Evolutionary conservation across 1,139 yeast species (phyloP).

Genomic region (Blastobotrys indianensis): DNA sequence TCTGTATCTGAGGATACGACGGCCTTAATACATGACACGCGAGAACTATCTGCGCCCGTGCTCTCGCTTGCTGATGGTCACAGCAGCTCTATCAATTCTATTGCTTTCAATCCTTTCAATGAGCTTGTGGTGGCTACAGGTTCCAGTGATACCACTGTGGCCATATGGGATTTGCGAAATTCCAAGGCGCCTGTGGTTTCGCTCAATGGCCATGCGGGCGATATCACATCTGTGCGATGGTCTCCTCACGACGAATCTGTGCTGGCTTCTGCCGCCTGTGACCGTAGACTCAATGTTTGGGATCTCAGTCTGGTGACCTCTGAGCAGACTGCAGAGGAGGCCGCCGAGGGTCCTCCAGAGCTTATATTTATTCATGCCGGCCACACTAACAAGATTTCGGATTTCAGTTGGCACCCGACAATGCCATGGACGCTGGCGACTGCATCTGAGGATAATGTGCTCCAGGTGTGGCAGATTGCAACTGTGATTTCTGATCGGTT

Average conservation of each 20-base stretch:
- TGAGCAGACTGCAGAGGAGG: conserved; percentile 39
- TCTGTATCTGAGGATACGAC: conserved; percentile 70
- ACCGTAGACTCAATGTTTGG: conserved; percentile 69
- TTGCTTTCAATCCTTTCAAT: conserved; percentile 57
- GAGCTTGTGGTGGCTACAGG: conserved; percentile 61
- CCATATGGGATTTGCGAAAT: conserved; percentile 64
- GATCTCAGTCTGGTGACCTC: conserved; percentile 47
- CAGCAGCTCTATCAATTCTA: conserved; percentile 51
- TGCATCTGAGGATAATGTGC: conserved; percentile 83
- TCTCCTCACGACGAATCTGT: conserved; percentile 58
- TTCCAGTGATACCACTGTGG: conserved; percentile 52
- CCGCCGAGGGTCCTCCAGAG: conserved; percentile 41
- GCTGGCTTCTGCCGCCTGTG: conserved; percentile 69
- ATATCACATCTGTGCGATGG: conserved; percentile 74
- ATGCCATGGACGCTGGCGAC: conserved; percentile 77
- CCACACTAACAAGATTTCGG: conserved; percentile 83
- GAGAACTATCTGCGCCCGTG: conserved; percentile 31
- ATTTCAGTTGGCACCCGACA: conserved; percentile 78
- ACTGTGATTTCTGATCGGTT: conserved; percentile 38
- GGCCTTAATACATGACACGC: conserved; percentile 64
- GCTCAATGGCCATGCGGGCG: conserved; percentile 48
- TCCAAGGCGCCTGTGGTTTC: conserved; percentile 32
- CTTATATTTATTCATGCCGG: conserved; percentile 64
- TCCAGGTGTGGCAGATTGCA: conserved; percentile 71
- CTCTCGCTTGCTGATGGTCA: conserved; percentile 32